Percentiles rank a stretch among this genome's conserved stretches.
phyloP scores from a whole-genome alignment of 2,329 filamentous ascomycete species.

The Thermothelomyces thermophilus region DNA sequence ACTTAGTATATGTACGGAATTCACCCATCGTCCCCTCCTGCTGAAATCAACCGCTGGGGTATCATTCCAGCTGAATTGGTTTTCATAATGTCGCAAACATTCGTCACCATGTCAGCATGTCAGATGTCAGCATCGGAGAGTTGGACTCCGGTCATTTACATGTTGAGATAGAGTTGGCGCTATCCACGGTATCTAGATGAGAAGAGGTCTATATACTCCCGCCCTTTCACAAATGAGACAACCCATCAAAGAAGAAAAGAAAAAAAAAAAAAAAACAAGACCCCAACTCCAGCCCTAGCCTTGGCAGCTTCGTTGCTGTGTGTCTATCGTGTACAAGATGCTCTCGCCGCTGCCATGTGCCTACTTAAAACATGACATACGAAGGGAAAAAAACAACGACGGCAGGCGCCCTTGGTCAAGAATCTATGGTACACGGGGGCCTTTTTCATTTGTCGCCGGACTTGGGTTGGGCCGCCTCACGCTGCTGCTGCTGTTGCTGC shows the following conservation, averaged over 20 bases:
- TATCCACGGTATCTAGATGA: conserved; percentile 14
- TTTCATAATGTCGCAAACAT: no score
- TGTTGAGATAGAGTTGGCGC: neutral
- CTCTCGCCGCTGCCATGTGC: conserved; percentile 4
- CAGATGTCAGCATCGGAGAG: no score
- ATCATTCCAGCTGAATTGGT: no score
- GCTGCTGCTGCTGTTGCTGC: conserved; percentile 28
- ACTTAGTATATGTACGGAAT: no score
- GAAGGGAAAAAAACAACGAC: conserved; percentile 9
- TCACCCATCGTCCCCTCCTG: no score
- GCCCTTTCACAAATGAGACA: conserved; percentile 6
- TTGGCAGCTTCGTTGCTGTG: conserved; percentile 1
- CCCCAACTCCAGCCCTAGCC: conserved; percentile 8
- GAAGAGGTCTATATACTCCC: conserved; percentile 14
- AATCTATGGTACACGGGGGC: neutral
- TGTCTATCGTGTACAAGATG: conserved; percentile 8
- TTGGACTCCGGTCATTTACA: no score
- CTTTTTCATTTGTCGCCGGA: conserved; percentile 12
- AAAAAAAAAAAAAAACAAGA: neutral
- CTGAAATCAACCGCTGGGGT: no score
- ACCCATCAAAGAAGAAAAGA: neutral
- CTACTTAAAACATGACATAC: conserved; percentile 2
- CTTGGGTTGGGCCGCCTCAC: conserved; percentile 7
- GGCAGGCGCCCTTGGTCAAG: neutral
- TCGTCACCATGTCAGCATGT: no score